Evolutionary conservation across 1,139 yeast species (phyloP).

Genomic region (Williopsis jadinii): DNA sequence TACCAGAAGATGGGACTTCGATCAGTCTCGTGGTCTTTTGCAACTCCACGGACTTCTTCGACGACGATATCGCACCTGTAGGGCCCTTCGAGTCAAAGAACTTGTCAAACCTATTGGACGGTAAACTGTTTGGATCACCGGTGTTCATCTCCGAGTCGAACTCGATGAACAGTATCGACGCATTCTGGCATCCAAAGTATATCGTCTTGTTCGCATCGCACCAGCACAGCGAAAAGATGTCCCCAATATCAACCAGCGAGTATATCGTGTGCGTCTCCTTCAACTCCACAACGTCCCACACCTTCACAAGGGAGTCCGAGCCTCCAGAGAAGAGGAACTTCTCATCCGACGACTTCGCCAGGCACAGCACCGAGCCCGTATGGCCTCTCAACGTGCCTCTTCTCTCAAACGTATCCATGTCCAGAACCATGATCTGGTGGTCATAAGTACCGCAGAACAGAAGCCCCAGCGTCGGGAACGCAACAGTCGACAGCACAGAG

Average conservation of each 20-base stretch:
- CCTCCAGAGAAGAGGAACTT: slow-evolving; percentile 74
- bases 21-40: slow-evolving; percentile 32
- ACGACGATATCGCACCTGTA: slow-evolving; percentile 38
- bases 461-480: slow-evolving; percentile 50
- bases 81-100: slow-evolving; percentile 92
- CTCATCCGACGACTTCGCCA: slow-evolving; percentile 53
- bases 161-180: slow-evolving; percentile 69
- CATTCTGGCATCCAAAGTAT: slow-evolving; percentile 88
- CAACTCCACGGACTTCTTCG: slow-evolving; percentile 1
- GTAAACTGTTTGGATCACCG: slow-evolving; percentile 43
- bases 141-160: slow-evolving; percentile 22
- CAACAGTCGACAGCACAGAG: slow-evolving; percentile 72
- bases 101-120: slow-evolving; percentile 74
- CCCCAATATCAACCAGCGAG: slow-evolving; percentile 85
- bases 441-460: slow-evolving; percentile 93
- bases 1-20: slow-evolving; percentile 63
- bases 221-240: slow-evolving; percentile 80
- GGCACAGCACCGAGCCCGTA: slow-evolving; percentile 66
- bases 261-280: slow-evolving; percentile 63
- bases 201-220: slow-evolving; percentile 51
- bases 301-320: slow-evolving; percentile 80
- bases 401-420: slow-evolving; percentile 55
- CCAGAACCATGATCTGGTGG: slow-evolving; percentile 70
- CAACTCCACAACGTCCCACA: slow-evolving; percentile 56
- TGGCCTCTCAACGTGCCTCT: slow-evolving; percentile 45